These are phyloP conservation scores for Cyclotella kingstonii DNA, from an alignment of 108 stramenopile genomes.

Conservation along the genomic window DNA sequence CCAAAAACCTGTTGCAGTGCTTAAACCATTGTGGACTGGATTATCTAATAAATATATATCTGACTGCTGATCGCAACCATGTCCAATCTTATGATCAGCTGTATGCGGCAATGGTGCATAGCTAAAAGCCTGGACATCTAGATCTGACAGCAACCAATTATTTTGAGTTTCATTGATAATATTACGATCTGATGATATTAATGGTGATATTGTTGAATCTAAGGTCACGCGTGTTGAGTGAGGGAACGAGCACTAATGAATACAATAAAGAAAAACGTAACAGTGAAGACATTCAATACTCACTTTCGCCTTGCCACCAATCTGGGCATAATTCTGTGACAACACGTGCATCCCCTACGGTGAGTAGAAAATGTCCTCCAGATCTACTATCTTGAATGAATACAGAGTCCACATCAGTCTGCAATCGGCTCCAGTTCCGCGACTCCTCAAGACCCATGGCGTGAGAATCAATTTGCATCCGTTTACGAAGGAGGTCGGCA, in stretches of 20 bases:
- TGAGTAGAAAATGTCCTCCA: constrained; percentile 74
- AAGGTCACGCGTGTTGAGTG: no score
- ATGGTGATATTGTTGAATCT: constrained; percentile 81
- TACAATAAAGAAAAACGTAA: no score
- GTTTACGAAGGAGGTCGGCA: constrained; percentile 49
- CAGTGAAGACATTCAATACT: neutral
- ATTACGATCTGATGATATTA: constrained; percentile 57
- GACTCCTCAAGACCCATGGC: constrained; percentile 79
- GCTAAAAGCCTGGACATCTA: constrained; percentile 90
- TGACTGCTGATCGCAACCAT: constrained; percentile 12
- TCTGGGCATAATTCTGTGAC: constrained; percentile 63
- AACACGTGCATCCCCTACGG: constrained; percentile 80
- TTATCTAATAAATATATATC: constrained; percentile 65
- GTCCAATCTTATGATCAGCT: constrained; percentile 51
- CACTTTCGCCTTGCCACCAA: constrained; percentile 41
- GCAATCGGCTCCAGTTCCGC: constrained; percentile 66
- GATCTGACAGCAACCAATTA: constrained; percentile 87
- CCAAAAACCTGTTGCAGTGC: constrained; percentile 51
- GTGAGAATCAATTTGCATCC: constrained; percentile 69
- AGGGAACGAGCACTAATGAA: no score
- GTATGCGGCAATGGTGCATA: constrained; percentile 92
- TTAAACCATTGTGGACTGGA: constrained; percentile 23
- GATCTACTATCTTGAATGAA: constrained; percentile 75
- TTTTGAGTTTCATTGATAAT: constrained; percentile 77
- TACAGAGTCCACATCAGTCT: constrained; percentile 71